Conservation (phyloP, 805 yeast species). For the Pichia heedii region DNA sequence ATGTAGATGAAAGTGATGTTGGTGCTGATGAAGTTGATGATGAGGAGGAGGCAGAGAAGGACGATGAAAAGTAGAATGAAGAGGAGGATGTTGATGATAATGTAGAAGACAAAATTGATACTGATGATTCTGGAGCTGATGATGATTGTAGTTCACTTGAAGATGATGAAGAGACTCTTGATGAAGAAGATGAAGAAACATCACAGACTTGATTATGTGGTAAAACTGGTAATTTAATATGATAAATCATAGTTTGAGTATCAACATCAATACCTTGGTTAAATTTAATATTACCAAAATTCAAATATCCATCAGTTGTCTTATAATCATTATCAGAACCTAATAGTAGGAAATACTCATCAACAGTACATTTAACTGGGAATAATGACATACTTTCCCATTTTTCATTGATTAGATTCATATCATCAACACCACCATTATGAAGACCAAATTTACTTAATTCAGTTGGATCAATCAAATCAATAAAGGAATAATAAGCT, state of each 20-base stretch:
- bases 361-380: slow-evolving; percentile 24
- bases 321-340: slow-evolving; percentile 25
- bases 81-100: slow-evolving; percentile 1
- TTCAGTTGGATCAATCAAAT: slow-evolving; percentile 20
- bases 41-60: slow-evolving; percentile 4
- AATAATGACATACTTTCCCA: slow-evolving; percentile 27
- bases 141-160: neutral
- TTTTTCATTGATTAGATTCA: slow-evolving; percentile 22
- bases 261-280: slow-evolving; percentile 23
- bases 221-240: slow-evolving; percentile 22
- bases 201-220: slow-evolving; percentile 7
- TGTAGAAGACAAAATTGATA: slow-evolving; percentile 5
- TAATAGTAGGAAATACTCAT: slow-evolving; percentile 22
- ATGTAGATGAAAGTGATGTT: neutral
- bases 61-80: too few relatives aligned
- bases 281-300: slow-evolving; percentile 20
- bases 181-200: slow-evolving; percentile 7
- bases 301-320: slow-evolving; percentile 24
- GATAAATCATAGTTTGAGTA: slow-evolving; percentile 24
- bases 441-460: slow-evolving; percentile 25
- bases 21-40: slow-evolving; percentile 1
- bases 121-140: neutral
- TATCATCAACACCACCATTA: slow-evolving; percentile 25
- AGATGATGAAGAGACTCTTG: neutral
- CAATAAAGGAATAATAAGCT: slow-evolving; percentile 20